Base-by-base conservation (phyloP, 176 grass and related monocot species). In the Musa schizocarpa region DNA sequence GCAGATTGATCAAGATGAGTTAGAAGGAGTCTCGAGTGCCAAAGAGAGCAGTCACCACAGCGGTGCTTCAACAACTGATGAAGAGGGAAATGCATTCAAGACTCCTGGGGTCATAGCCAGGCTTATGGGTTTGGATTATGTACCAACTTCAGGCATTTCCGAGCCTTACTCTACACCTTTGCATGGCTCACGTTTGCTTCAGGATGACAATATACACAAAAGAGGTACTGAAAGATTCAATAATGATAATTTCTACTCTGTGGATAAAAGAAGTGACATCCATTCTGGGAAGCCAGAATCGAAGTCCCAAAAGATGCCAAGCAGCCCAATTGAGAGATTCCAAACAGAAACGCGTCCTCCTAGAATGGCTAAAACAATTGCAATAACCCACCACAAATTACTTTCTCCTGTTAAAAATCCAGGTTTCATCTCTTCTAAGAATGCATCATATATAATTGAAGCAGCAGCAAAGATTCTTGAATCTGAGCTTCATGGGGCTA, bases 101-200 rank as follows among this genome's bases (percentile, higher is more conserved):
- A 74, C 82, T 34, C 86, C 91, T 19, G 88, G 91, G 48, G 88
- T 94, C 0, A 88, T 99, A 52, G 91, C 95, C 54, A 83, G 90
- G 78, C 82, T 99, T 70, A 99, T 99, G 95, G 95, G 95, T 76
- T 82, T 99, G 86, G 84, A 94, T 77, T 99, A 84, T 25, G 89
- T 99, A 82, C 95, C 95, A 13, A 51, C 54, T 1, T 58, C 79
- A 71, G 85, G 82, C 65, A 62, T 77, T 79, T 81, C 82, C 14
- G 88, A 85, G 52, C 66, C 90, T 25, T 83, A 77, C 71, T 80
- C 88, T 17, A 64, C 71, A 25, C 74, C 83, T 43, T 79, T 83
- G 29, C 61, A 76, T 2, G 61, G 72, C 14, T 80, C 79, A n/a
- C 65, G 52, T 27, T 53, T 79, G 63, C 61, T 76, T 57, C 54